Base-by-base conservation (phyloP, 768 basidiomycete genomes). In the Lentinus brumalis region DNA sequence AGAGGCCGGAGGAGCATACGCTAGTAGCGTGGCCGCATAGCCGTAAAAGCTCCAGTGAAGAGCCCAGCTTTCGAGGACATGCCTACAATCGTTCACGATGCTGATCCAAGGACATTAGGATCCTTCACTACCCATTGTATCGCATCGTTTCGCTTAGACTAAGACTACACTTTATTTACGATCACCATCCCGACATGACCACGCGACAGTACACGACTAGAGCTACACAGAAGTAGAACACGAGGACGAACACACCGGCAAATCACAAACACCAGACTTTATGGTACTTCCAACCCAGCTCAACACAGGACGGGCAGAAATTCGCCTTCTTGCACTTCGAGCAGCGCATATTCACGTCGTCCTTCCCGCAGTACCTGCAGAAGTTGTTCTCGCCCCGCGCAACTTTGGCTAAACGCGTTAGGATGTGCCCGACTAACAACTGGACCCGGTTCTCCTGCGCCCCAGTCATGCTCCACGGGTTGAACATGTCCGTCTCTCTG, bases 301-400 rank as follows among this genome's bases (percentile, higher is more conserved):
- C 42, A 40, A 62, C 59, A 15, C 67, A 65, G 5, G 63, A 53
- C 4, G 42, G 18, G 39, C 68, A 67, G 41, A 62, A 69, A 18
- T 45, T 30, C 11, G 61, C 57, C 49, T 56, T 57, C 45, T 64
- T 61, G 60, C 66, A 69, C 50, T 53, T 61, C 46, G 66, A 65
- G 52, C 68, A 69, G 8, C 65, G 63, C 51, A 60, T 59, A 26
- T 59, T 59, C 21, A 64, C 63, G 26, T 54, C 59, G 12, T 41
- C 62, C 53, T 63, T 69, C 15, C 68, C 66, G 44, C 66, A 67
- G 56, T 67, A 67, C 53, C 63, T 35, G 32, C 68, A 69, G 26
- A 67, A 69, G 26, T 40, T 35, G 15, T 62, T 66, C 32, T 63
- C 39, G 11, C 62, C 66, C 4, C 49, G 38, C 11, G 59, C 62